A percentile compares a stretch with the other conserved stretches of the same genome.
phyloP scores from a whole-genome alignment of 768 basidiomycete genomes.

The Chalciporus chontae region DNA sequence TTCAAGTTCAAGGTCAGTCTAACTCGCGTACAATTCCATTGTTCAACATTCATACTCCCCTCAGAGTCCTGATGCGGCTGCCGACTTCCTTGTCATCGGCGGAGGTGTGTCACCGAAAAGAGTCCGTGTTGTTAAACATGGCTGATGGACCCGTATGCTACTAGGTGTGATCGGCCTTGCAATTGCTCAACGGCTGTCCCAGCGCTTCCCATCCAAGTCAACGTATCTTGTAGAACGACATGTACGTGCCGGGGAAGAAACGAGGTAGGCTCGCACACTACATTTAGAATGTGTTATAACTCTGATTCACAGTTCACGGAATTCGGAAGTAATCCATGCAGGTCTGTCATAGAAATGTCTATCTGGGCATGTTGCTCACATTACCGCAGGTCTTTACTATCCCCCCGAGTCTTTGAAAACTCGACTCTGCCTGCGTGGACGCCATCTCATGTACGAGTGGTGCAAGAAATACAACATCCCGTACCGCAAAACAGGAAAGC shows the following conservation, averaged over 20 bases:
- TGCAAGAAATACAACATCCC: conserved; percentile 65
- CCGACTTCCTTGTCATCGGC: conserved; percentile 87
- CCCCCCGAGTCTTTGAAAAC: conserved; percentile 83
- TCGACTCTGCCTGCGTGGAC: conserved; percentile 78
- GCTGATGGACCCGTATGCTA: conserved; percentile 23
- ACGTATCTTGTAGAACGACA: conserved; percentile 84
- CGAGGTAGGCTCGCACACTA: conserved; percentile 46
- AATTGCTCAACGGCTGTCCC: conserved; percentile 70
- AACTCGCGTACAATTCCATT: background rate
- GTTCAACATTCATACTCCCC: background rate
- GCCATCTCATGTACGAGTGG: conserved; percentile 76
- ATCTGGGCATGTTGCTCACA: background rate
- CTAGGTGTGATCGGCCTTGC: conserved; percentile 86
- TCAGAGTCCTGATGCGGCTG: conserved; percentile 61
- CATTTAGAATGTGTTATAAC: background rate
- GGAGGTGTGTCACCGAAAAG: conserved; percentile 50
- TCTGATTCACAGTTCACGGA: conserved; percentile 62
- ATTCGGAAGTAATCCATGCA: conserved; percentile 94
- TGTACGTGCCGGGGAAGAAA: conserved; percentile 75
- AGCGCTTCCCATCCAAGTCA: conserved; percentile 60
- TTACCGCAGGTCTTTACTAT: conserved; percentile 70
- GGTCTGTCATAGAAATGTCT: conserved; percentile 38
- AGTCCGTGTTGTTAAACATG: background rate
- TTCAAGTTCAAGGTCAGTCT: conserved; percentile 59
- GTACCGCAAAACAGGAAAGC: conserved; percentile 76